Percentiles rank a stretch among this genome's conserved stretches.
phyloP scores from a whole-genome alignment of 495 filamentous ascomycete species.

The Wilcoxina mikolae region DNA sequence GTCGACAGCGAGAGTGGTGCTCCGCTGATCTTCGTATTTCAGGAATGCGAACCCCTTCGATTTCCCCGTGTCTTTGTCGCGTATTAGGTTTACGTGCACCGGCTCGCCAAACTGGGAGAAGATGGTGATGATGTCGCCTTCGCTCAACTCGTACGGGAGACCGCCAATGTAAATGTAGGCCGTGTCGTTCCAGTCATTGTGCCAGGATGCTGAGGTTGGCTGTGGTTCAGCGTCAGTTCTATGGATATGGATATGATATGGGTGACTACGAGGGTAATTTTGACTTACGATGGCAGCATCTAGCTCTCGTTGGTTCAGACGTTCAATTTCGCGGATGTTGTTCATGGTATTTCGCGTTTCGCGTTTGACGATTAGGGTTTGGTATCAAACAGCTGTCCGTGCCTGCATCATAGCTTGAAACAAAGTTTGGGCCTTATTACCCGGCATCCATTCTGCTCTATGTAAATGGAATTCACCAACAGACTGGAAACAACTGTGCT shows the following conservation, averaged over 20 bases:
- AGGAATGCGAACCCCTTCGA: slow-evolving; percentile 86
- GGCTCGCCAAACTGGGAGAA: slow-evolving; percentile 97
- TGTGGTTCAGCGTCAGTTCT: slow-evolving; percentile 12
- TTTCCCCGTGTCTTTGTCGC: slow-evolving; percentile 92
- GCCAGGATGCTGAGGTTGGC: slow-evolving; percentile 62
- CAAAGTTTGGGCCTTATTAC: no score
- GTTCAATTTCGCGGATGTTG: slow-evolving; percentile 74
- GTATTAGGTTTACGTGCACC: slow-evolving; percentile 71
- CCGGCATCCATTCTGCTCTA: no score
- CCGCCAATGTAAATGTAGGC: slow-evolving; percentile 95
- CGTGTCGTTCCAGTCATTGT: slow-evolving; percentile 91
- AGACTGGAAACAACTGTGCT: no score
- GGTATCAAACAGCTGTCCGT: no score
- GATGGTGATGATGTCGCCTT: slow-evolving; percentile 90
- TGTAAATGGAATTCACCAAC: no score
- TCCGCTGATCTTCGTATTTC: slow-evolving; percentile 97
- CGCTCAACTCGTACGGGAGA: slow-evolving; percentile 80
- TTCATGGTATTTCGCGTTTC: slow-evolving; percentile 48
- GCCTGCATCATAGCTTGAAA: slow-evolving; percentile 1
- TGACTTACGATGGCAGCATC: slow-evolving; percentile 61
- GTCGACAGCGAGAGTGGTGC: slow-evolving; percentile 87
- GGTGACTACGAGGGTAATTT: no score
- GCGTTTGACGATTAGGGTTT: background rate
- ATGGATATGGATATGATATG: background rate
- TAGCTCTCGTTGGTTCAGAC: slow-evolving; percentile 89